phyloP scores from a whole-genome alignment of 352 stramenopile genomes.

The Pythium aristosporum region DNA sequence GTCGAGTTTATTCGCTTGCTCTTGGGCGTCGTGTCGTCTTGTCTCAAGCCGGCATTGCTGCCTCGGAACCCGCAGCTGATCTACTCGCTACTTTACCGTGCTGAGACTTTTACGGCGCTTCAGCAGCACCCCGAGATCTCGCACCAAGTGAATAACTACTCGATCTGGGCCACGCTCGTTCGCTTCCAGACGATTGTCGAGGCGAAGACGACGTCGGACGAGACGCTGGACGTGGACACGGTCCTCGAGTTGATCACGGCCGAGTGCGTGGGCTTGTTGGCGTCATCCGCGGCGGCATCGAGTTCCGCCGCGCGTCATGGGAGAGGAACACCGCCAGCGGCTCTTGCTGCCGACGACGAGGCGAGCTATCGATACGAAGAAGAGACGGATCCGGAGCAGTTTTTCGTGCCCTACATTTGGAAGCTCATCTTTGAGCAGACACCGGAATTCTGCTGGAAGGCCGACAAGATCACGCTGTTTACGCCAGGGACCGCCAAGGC shows the following conservation, averaged over 20 bases:
- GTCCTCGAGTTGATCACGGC: constrained; percentile 66
- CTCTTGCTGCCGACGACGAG: constrained; percentile 31
- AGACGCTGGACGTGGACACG: constrained; percentile 61
- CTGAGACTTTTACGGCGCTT: constrained; percentile 54
- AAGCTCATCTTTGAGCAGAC: constrained; percentile 71
- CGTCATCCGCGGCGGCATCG: constrained; percentile 33
- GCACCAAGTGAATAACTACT: constrained; percentile 57
- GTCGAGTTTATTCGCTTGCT: constrained; percentile 77
- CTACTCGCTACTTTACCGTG: constrained; percentile 80
- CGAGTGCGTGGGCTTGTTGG: constrained; percentile 69
- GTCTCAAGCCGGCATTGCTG: constrained; percentile 60
- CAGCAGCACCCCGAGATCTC: constrained; percentile 60
- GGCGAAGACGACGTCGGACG: constrained; percentile 50
- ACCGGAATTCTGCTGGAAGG: constrained; percentile 76
- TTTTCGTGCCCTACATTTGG: constrained; percentile 83
- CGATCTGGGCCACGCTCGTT: constrained; percentile 61
- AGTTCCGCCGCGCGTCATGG: too few relatives aligned
- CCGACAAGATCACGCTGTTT: constrained; percentile 82
- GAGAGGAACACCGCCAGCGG: too few relatives aligned
- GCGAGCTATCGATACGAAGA: constrained; percentile 82
- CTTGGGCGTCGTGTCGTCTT: constrained; percentile 63
- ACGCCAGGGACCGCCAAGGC: constrained; percentile 24
- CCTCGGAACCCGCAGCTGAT: constrained; percentile 83
- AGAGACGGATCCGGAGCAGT: constrained; percentile 64
- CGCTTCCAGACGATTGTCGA: constrained; percentile 66